Evolutionary conservation across 805 yeast genomes (phyloP).

Genomic region (Candida jianshihensis): DNA sequence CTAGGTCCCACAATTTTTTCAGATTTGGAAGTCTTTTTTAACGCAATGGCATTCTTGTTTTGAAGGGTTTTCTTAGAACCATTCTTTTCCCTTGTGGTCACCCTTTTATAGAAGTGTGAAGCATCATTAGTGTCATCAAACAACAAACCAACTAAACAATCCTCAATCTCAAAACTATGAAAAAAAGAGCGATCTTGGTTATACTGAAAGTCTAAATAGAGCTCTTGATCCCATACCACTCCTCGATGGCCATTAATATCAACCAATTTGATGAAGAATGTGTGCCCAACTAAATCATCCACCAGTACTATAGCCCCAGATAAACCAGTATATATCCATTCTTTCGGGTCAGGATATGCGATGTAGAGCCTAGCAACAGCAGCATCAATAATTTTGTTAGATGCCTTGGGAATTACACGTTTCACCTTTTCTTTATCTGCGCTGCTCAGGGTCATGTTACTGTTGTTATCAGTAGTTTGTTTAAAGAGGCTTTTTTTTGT

Average conservation of each 20-base stretch:
- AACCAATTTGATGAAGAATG: slow-evolving; percentile 83
- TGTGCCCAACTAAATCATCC: slow-evolving; percentile 91
- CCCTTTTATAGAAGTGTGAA: slow-evolving; percentile 73
- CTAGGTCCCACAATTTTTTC: slow-evolving; percentile 24
- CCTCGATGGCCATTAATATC: slow-evolving; percentile 80
- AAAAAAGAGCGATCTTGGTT: slow-evolving; percentile 92
- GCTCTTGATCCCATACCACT: slow-evolving; percentile 95
- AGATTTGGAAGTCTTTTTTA: slow-evolving; percentile 44
- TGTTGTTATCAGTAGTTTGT: not conserved
- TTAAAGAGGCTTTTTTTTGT: not conserved
- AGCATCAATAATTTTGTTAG: slow-evolving; percentile 84
- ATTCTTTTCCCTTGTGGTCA: slow-evolving; percentile 66
- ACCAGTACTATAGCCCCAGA: slow-evolving; percentile 83
- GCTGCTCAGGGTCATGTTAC: slow-evolving; percentile 28
- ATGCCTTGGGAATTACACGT: slow-evolving; percentile 79
- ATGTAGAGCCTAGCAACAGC: slow-evolving; percentile 85
- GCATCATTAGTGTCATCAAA: slow-evolving; percentile 91
- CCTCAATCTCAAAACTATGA: slow-evolving; percentile 91
- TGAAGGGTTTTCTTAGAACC: slow-evolving; percentile 81
- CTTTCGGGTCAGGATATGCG: slow-evolving; percentile 75
- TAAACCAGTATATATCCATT: slow-evolving; percentile 86
- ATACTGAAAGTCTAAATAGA: slow-evolving; percentile 81
- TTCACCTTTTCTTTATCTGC: slow-evolving; percentile 86
- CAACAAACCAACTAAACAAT: slow-evolving; percentile 76
- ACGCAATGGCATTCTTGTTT: slow-evolving; percentile 83